A percentile compares a stretch with the other conserved stretches of the same genome.
Conservation (phyloP, 352 stramenopile species). For the Halophytophthora batemanensis region DNA sequence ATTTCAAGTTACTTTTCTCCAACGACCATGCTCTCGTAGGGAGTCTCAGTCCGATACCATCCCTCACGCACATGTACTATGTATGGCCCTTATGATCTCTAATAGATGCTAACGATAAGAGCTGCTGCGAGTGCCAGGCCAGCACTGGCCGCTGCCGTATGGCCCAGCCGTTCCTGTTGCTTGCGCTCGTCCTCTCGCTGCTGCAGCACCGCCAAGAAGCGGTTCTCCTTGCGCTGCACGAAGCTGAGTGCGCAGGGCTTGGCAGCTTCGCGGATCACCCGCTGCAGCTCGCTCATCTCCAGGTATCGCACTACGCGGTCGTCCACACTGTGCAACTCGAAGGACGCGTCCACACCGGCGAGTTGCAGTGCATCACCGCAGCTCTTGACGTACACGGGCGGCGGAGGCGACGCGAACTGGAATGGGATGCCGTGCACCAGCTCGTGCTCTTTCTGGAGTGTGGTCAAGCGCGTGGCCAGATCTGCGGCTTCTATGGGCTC, state of each 20-base stretch:
- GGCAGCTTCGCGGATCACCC: constrained; percentile 43
- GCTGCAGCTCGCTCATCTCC: constrained; percentile 61
- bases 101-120: constrained; percentile 35
- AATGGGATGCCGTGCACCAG: constrained; percentile 50
- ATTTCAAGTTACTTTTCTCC: too few relatives aligned
- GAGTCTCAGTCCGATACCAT: too few relatives aligned
- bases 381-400: constrained; percentile 53
- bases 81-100: too few relatives aligned
- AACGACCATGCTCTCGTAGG: too few relatives aligned
- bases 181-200: constrained; percentile 25
- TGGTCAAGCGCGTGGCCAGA: constrained; percentile 48
- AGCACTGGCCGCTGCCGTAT: constrained; percentile 21
- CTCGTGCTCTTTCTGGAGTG: constrained; percentile 48
- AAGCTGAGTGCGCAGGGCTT: constrained; percentile 69
- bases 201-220: constrained; percentile 36
- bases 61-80: too few relatives aligned
- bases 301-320: constrained; percentile 56
- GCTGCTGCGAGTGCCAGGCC: constrained; percentile 31
- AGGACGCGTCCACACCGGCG: constrained; percentile 50
- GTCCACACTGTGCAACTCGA: constrained; percentile 63
- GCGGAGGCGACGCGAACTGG: constrained; percentile 52
- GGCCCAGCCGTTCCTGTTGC: constrained; percentile 15
- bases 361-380: constrained; percentile 39
- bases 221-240: constrained; percentile 49
- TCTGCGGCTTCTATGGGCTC: constrained; percentile 44